Base-by-base conservation (phyloP, 768 basidiomycete species). In the Lentinula sp. region DNA sequence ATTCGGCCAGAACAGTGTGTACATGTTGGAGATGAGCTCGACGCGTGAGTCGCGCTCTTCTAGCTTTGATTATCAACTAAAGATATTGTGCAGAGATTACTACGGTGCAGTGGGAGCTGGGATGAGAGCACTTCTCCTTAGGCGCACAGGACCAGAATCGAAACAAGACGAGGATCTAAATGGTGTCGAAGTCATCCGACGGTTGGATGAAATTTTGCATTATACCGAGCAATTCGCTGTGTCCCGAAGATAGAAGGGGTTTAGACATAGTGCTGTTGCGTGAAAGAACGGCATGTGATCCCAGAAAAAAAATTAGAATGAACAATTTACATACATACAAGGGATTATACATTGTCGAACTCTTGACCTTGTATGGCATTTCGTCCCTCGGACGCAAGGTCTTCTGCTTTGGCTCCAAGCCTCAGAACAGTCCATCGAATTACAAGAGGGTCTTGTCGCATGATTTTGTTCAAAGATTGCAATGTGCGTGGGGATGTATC, bases 351-450 rank as follows among this genome's bases (percentile, higher is more conserved):
- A 28, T 46, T 41, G 41, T 59, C 28, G 54, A 32, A 54, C 49
- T 45, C 39, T 61, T 73, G 68, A 6, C 67, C 69, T 61, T 70
- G 70, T 18, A 77, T 72, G 1, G 77, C 76, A 65, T 78, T 79
- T 63, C 80, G 77, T 45, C 81, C 80, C 53, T 82, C 75, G 46
- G 70, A 65, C 33, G 88, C 83, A 16, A 93, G 74, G 66, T 91
- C 86, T 68, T 91, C 85, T 0, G 88, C 76, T 58, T 81, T 86
- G 59, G 89, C 83, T 9, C 88, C 93, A 55, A 91, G 73, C 67
- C 92, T 93, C 37, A 93, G 73, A 51, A 89, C 81, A 6, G 90
- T 91, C 84, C 88, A 90, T 18, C 92, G 82, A 58, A 96, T 76
- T 13, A 96, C 91, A 36, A 88, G 84, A 10, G 92, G 92, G 68